Conservation (phyloP, 345 rosid genomes). For the Salix suchowensis region DNA sequence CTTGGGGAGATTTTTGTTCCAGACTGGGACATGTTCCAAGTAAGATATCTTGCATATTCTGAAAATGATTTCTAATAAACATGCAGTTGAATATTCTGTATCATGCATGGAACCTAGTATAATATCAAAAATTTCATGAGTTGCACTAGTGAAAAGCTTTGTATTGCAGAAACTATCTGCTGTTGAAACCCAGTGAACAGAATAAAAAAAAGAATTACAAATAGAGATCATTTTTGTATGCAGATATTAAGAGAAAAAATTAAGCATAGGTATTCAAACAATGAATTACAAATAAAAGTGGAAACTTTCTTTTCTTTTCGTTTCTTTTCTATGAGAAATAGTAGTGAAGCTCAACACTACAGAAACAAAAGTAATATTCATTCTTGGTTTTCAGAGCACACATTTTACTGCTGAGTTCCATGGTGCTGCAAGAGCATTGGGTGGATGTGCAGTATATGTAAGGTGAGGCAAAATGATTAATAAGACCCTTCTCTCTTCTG, state of each 20-base stretch:
- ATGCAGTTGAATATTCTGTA: too few relatives aligned
- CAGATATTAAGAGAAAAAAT: too few relatives aligned
- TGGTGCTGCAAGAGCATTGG: slow-evolving; percentile 54
- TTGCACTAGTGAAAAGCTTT: too few relatives aligned
- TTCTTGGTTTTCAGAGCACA: slow-evolving; percentile 37
- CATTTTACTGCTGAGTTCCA: slow-evolving; percentile 55
- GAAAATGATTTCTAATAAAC: too few relatives aligned
- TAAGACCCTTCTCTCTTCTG: not conserved
- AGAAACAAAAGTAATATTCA: not conserved
- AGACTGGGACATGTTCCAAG: slow-evolving; percentile 70
- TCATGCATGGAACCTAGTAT: too few relatives aligned
- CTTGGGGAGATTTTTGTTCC: slow-evolving; percentile 57
- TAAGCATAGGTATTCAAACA: not conserved
- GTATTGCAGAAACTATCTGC: too few relatives aligned
- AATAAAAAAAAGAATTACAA: too few relatives aligned
- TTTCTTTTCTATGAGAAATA: not conserved
- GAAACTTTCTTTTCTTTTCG: not conserved
- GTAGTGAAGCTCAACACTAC: not conserved
- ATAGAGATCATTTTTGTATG: too few relatives aligned
- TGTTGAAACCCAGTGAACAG: too few relatives aligned
- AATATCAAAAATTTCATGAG: too few relatives aligned
- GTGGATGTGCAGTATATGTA: slow-evolving; percentile 58
- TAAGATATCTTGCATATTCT: slow-evolving; percentile 16
- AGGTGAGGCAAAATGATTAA: slow-evolving; percentile 32
- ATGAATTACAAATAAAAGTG: not conserved